Evolutionary conservation across 2,329 filamentous ascomycete genomes (phyloP), one percentile per base, ranked within the genome.

Genomic region (Aspergillus ustus): DNA sequence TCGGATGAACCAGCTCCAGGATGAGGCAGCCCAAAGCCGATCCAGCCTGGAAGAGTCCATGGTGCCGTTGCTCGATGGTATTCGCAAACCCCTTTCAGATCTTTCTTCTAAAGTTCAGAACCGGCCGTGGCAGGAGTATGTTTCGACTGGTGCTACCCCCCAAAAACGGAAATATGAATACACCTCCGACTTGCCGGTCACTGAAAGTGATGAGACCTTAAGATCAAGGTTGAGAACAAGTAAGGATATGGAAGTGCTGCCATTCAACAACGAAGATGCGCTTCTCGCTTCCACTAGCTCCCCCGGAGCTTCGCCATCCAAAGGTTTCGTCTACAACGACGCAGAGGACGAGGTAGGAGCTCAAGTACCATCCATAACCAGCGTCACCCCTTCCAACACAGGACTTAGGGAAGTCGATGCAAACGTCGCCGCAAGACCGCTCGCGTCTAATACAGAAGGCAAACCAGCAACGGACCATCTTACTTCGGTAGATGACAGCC

Each of bases 61-160:
- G 8, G 83, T 84, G 20, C 85, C 87, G 7, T 81, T 96, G 4
- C 74, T 76, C 6, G 72, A 79, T 20, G 80, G 83, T 31, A 78
- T 96, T 11, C 87, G 89, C 64, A 84, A 87, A 67, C 90, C 92
- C 7, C 85, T 98, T 6, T 79, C 83, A 28, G 84, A 88, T 51
- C 86, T 99, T 28, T 87, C 92, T 7, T 83, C 87, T 19, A 84
- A 87, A n/a, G 86, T 97, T 51, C 79, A 84, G 17, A 80, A 77
- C 51, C 87, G 89, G 1, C 77, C 82, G 4, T 82, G 98, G 56
- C 84, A 88, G 57, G 93, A 97, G 73, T 98, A 98, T 75, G 82
- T 87, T 43, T 86, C 91, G 0, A 98, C 95, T 0, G 94, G 95
- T 55, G 84, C 90, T 51, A 98, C 95, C 1, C 95, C 95, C 0